Conservation (phyloP, 2,329 filamentous ascomycete genomes). For the Fusarium metavorans region DNA sequence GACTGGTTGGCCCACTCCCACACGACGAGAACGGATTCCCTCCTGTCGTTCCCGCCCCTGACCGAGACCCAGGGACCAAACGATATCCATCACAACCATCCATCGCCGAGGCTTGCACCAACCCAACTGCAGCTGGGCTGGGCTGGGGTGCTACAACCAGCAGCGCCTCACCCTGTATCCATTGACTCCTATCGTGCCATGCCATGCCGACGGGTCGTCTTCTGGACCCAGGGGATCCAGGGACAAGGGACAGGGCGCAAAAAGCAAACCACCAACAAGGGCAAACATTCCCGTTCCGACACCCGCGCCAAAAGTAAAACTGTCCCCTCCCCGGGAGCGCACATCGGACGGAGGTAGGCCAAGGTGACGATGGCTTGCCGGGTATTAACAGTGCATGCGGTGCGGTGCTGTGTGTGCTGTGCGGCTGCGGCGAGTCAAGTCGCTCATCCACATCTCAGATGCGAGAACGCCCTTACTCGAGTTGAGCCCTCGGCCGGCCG, state of each 20-base stretch:
- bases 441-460: conserved; percentile 27
- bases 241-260: conserved; percentile 10
- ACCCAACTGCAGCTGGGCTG: conserved; percentile 1
- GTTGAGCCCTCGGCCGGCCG: not conserved
- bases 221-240: conserved; percentile 5
- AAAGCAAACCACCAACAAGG: conserved; percentile 11
- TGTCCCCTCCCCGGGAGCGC: conserved; percentile 2
- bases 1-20: conserved; percentile 12
- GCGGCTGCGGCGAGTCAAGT: conserved; percentile 23
- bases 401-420: not conserved
- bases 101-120: conserved; percentile 16
- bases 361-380: conserved; percentile 11
- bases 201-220: conserved; percentile 11
- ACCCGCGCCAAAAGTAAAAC: conserved; percentile 32
- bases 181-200: conserved; percentile 33
- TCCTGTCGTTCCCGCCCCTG: conserved; percentile 28
- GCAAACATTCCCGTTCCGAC: conserved; percentile 30
- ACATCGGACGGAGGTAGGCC: conserved; percentile 19
- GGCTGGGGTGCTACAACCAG: not conserved
- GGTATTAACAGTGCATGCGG: not conserved
- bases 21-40: conserved; percentile 20
- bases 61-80: not conserved
- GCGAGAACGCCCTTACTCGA: not conserved
- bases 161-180: conserved; percentile 16
- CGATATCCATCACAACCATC: conserved; percentile 13